Percentiles rank a stretch among this genome's conserved stretches.
These are phyloP conservation scores for Pseudohalonectria lignicola DNA, from an alignment of 2,329 filamentous ascomycete species.

Conservation along the genomic window DNA sequence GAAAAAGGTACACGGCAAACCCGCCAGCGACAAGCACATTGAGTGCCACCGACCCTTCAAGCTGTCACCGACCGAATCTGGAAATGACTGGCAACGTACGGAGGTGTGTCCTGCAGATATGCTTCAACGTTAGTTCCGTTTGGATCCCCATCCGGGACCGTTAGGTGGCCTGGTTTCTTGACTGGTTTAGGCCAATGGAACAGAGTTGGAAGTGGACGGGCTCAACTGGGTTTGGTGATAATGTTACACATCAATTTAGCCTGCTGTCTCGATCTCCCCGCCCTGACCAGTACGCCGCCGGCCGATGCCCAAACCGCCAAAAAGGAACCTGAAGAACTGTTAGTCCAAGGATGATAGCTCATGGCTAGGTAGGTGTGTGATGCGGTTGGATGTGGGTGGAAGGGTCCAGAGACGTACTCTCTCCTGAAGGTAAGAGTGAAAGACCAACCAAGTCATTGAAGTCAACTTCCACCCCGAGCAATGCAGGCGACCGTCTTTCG, in stretches of 20 bases:
- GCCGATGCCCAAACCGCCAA: background rate
- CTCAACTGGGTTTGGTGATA: background rate
- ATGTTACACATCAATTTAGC: slow-evolving; percentile 1
- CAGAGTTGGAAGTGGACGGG: background rate
- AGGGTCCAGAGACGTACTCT: background rate
- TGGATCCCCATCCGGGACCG: background rate
- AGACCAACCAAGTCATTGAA: background rate
- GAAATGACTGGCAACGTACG: too few species aligned
- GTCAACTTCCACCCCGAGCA: too few species aligned
- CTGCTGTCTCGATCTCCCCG: background rate
- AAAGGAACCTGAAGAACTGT: background rate
- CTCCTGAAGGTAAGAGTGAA: background rate
- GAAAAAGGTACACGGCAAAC: too few species aligned
- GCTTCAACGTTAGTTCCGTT: background rate
- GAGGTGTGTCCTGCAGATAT: too few species aligned
- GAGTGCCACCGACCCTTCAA: too few species aligned
- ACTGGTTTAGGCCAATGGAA: background rate
- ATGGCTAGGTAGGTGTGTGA: background rate
- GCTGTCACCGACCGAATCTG: background rate
- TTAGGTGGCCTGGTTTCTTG: background rate
- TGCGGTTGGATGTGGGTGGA: background rate
- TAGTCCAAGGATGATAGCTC: background rate
- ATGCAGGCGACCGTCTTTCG: too few species aligned
- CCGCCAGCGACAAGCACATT: too few species aligned
- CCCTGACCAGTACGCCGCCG: background rate